Conservation (phyloP, 192 early-diverging fungal species). For the Podila epicladia region DNA sequence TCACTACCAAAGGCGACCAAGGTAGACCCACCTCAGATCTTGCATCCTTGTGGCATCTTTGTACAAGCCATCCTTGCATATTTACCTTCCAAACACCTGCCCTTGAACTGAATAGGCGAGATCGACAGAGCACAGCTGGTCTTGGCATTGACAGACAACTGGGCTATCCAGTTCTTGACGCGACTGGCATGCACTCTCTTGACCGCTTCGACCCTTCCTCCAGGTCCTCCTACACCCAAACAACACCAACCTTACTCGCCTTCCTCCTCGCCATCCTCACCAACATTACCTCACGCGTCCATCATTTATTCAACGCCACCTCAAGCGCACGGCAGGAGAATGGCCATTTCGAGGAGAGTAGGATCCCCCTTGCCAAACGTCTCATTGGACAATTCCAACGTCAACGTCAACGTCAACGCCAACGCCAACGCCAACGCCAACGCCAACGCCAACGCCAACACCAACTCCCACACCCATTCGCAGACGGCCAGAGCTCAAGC, state of each 20-base stretch:
- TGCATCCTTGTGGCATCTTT: background rate
- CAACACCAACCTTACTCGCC: slow-evolving; percentile 58
- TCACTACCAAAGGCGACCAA: slow-evolving; percentile 54
- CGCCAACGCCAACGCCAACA: too few species aligned
- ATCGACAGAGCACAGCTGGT: slow-evolving; percentile 56
- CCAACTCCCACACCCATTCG: too few species aligned
- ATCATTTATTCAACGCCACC: background rate
- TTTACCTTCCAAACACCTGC: background rate
- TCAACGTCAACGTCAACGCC: too few species aligned
- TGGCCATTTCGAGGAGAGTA: slow-evolving; percentile 1
- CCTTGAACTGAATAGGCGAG: slow-evolving; percentile 48
- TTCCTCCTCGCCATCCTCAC: slow-evolving; percentile 14
- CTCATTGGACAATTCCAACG: background rate
- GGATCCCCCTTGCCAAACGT: background rate
- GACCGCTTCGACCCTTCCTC: slow-evolving; percentile 38
- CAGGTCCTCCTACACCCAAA: slow-evolving; percentile 56
- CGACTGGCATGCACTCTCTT: slow-evolving; percentile 59
- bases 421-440: too few species aligned
- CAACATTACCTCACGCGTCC: slow-evolving; percentile 8
- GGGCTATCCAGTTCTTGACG: slow-evolving; percentile 63
- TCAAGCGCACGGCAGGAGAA: background rate
- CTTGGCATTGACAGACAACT: slow-evolving; percentile 58
- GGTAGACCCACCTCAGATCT: slow-evolving; percentile 23
- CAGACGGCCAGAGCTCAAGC: background rate
- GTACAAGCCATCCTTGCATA: background rate